Base-by-base conservation (phyloP, 2,329 filamentous ascomycete genomes). In the Botrytis paeoniae region DNA sequence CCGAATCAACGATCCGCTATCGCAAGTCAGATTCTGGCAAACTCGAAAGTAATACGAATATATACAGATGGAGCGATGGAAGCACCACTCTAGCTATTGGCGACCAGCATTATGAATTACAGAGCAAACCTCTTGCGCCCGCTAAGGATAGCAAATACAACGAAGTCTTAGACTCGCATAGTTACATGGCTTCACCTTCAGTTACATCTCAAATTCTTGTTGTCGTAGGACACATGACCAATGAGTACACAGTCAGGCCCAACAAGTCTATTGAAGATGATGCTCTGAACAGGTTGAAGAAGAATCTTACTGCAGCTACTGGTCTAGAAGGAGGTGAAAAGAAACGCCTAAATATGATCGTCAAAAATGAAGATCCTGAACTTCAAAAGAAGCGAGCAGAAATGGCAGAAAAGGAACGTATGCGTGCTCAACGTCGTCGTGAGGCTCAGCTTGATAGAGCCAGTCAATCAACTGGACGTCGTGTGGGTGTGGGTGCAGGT, bases 21-120 rank as follows among this genome's bases (percentile, higher is more conserved):
- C 89, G 91, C 71, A 89, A 87, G 78, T 90, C 93, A 73, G 85
- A 89, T 16, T 86, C 86, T 1, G 86, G 87, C 66, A 84, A 89
- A 75, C 85, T 94, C 20, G 89, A 92, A 80, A 94, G 92, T 79
- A 95, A 95, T 80, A 88, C 93, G 3, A 88, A 91, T 75, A 84
- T 95, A 43, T 89, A 93, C 79, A 88, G 88, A 77, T 95, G 93
- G 93, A 93, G 90, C 75, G 93, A 95, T 79, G 93, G 93, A 41
- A 93, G 91, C 6, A 84, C 93, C 25, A 94, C 92, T 18, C 84
- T 95, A 37, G 89, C 91, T n/a, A 85, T 95, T 37, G 93, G 92
- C 22, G 89, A 89, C 74, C 89, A 91, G 75, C 92, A 95, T 78
- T 95, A 91, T 84, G 91, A 94, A 79, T 86, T 95, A 63, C 86